Evolutionary conservation across 192 early-diverging fungal species (phyloP).

Genomic region (Backusella morwellensis): DNA sequence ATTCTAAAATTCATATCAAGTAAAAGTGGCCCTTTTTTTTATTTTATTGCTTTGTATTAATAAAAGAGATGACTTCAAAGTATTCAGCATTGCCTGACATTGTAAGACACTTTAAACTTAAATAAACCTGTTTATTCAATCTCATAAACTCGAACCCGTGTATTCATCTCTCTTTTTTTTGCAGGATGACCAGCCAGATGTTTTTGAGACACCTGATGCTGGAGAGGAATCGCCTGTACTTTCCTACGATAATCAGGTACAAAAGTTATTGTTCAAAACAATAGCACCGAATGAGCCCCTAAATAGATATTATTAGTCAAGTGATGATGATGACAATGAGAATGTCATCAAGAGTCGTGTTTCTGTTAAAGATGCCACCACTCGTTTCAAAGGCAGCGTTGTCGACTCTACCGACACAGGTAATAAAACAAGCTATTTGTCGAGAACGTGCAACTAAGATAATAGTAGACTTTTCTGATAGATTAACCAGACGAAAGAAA

Average conservation of each 20-base stretch:
- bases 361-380: slow-evolving; percentile 51
- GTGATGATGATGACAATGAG: slow-evolving; percentile 58
- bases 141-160: not conserved
- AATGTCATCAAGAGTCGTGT: slow-evolving; percentile 54
- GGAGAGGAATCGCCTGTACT: slow-evolving; percentile 11
- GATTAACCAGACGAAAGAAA: slow-evolving; percentile 54
- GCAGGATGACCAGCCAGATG: slow-evolving; percentile 77
- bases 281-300: too few relatives aligned
- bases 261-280: too few relatives aligned
- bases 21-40: not conserved
- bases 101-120: not conserved
- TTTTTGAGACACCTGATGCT: slow-evolving; percentile 79
- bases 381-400: slow-evolving; percentile 54
- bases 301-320: not conserved
- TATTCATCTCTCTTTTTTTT: not conserved
- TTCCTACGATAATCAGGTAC: slow-evolving; percentile 34
- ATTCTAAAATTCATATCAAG: not conserved
- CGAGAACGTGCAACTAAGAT: not conserved
- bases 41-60: not conserved
- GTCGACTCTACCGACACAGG: slow-evolving; percentile 53
- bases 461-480: slow-evolving; percentile 55
- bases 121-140: not conserved
- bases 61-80: slow-evolving; percentile 13
- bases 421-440: slow-evolving; percentile 20
- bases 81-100: slow-evolving; percentile 23